Conservation (phyloP, 1,139 yeast species). For the Candida anutae region DNA sequence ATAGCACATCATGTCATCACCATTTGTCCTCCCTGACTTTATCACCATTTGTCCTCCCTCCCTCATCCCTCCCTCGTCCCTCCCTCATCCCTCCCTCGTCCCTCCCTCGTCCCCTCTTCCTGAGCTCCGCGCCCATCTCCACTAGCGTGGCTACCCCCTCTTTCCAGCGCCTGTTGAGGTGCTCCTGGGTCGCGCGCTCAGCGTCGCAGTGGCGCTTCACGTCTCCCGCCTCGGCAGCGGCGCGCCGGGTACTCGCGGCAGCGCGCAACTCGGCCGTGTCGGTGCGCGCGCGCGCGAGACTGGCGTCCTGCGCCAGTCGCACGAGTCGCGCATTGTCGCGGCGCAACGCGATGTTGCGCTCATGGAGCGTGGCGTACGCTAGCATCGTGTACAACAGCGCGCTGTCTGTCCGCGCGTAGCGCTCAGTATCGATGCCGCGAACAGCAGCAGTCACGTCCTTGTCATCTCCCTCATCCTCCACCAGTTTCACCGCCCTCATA, state of each 20-base stretch:
- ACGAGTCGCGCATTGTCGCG: conserved; percentile 15
- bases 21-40: too few relatives aligned
- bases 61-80: too few relatives aligned
- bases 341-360: conserved; percentile 19
- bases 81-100: too few relatives aligned
- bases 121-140: conserved; percentile 26
- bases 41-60: too few relatives aligned
- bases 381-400: conserved; percentile 27
- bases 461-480: too few relatives aligned
- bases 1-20: too few relatives aligned
- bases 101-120: too few relatives aligned
- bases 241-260: conserved; percentile 19
- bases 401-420: too few relatives aligned
- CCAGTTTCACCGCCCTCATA: too few relatives aligned
- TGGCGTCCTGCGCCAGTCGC: neutral
- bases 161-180: conserved; percentile 30
- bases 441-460: too few relatives aligned
- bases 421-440: too few relatives aligned
- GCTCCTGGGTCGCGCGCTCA: conserved; percentile 27
- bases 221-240: too few relatives aligned
- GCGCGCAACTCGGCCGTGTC: conserved; percentile 27
- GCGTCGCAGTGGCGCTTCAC: conserved; percentile 27
- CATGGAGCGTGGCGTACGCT: conserved; percentile 23
- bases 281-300: conserved; percentile 5
- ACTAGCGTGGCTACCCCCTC: conserved; percentile 31